Evolutionary conservation across 2,329 filamentous ascomycete species (phyloP), one percentile per base, ranked within the genome.

Genomic region (Nannizziopsis barbatae): DNA sequence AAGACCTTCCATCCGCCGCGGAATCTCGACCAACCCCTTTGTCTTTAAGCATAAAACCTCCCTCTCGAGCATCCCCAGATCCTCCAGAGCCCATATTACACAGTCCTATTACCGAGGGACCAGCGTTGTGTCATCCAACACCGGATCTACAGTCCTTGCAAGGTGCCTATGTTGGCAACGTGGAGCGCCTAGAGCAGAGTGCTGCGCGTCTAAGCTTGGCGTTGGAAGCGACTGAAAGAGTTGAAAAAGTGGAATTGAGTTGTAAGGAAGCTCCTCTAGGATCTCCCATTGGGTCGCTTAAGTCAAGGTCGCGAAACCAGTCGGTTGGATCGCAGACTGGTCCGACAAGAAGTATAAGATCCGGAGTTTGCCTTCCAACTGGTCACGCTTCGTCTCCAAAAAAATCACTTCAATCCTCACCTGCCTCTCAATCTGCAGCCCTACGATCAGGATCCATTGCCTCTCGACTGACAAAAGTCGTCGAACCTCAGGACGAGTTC

Each of bases 111-210:
- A 66, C 66, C 46, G 67, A 66, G 47, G 58, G 60, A 32, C 61
- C 70, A 35, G 67, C 68, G 52, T 63, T 73, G 49, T 68, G 65
- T 49, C 71, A 73, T 57, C 71, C 71, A 12, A 72, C 63, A 11
- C 71, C 71, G 3, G 71, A 71, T 55, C 62, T 74, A 12, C 71
- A 74, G 52, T 68, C 71, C 31, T 53, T 72, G 49, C 71, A 74
- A 61, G 71, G 71, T 37, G 71, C 71, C 20, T 73, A 74, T 51
- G 57, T 67, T 27, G 68, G 67, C 52, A 73, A 74, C 64, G 67
- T 74, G 48, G 70, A 71, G 55, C 62, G 71, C 38, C 55, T 74
- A 54, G 71, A 74, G 54, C 62, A 66, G 53, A 71, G 65, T 53
- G 71, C 71, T 12, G 71, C 73, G 57, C 66, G 67, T 31, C 59